Base-by-base conservation (phyloP, 768 basidiomycete species). In the Auriscalpium vulgare region DNA sequence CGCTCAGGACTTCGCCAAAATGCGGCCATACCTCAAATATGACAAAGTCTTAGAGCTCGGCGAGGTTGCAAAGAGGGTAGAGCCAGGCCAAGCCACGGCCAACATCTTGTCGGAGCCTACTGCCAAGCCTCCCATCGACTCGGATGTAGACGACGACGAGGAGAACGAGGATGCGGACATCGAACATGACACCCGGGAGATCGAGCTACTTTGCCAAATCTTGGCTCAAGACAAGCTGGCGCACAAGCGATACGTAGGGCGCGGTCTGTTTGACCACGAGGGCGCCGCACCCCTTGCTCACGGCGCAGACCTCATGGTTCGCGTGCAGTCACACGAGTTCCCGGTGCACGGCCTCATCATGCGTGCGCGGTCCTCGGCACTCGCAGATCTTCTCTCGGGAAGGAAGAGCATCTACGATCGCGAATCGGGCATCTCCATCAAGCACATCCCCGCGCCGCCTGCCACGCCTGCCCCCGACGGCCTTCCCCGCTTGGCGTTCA, bases 331-430 rank as follows among this genome's bases (percentile, higher is more conserved):
- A 10, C 66, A 55, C 34, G 63, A 67, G 13, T 75, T 91, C 55
- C 83, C 84, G 2, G 85, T 72, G 0, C 91, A 95, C 63, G 74
- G 77, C 3, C 73, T 78, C 21, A 68, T 94, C n/a, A 78, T 94
- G 10, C 78, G 78, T 0, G 74, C 83, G 0, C 81, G 91, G 14
- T 85, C 72, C 8, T 56, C 67, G 1, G 69, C 75, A 7, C 69
- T 92, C 5, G 66, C 68, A 10, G 61, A 63, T 5, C 63, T 83
- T 1, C 63, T 91, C 7, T 56, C 62, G 4, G 77, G 76, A 0
- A 48, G 58, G 4, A 56, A 56, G 4, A 37, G 51, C 45, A 45
- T 54, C 11, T 23, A 47, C 48, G 59, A 50, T 37, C 59, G 53
- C 37, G 53, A 59, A 7, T 64, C 70, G 0, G 56, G 58, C 1